phyloP scores from a whole-genome alignment of 148 eudicot species.

The Oxyria digyna region DNA sequence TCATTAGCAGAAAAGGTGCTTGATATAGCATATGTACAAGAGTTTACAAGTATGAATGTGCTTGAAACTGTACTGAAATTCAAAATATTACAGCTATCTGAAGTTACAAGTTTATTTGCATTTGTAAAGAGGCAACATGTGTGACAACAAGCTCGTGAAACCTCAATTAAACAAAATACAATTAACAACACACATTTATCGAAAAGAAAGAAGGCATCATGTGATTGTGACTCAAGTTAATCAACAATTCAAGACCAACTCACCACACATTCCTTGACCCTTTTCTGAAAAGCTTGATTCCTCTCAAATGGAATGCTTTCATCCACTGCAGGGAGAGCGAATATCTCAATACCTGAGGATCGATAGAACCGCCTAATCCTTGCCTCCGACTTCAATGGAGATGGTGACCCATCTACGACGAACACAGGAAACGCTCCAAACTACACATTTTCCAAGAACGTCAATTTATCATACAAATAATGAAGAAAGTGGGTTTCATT shows the following conservation, averaged over 20 bases:
- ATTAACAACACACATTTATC: background rate
- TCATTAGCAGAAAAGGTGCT: too few relatives aligned
- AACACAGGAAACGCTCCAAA: constrained; percentile 99
- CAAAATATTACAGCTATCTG: background rate
- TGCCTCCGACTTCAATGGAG: constrained; percentile 73
- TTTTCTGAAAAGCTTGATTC: constrained; percentile 49
- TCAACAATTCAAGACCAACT: constrained; percentile 15
- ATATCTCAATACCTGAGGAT: constrained; percentile 49
- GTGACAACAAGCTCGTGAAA: background rate
- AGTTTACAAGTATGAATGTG: background rate
- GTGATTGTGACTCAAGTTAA: background rate
- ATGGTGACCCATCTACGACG: constrained; percentile 73
- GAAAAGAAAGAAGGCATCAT: background rate
- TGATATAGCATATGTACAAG: background rate
- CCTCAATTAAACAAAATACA: background rate
- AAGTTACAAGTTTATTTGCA: background rate
- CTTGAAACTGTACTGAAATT: background rate
- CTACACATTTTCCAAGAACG: constrained; percentile 23
- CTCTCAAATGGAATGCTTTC: constrained; percentile 61
- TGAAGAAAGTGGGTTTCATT: background rate
- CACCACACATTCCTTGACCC: constrained; percentile 72
- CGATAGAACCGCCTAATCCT: constrained; percentile 61
- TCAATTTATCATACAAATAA: background rate
- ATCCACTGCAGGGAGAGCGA: constrained; percentile 35
- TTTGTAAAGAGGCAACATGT: background rate